Base-by-base conservation (phyloP, 2,329 filamentous ascomycete genomes). In the Neurospora sp. region DNA sequence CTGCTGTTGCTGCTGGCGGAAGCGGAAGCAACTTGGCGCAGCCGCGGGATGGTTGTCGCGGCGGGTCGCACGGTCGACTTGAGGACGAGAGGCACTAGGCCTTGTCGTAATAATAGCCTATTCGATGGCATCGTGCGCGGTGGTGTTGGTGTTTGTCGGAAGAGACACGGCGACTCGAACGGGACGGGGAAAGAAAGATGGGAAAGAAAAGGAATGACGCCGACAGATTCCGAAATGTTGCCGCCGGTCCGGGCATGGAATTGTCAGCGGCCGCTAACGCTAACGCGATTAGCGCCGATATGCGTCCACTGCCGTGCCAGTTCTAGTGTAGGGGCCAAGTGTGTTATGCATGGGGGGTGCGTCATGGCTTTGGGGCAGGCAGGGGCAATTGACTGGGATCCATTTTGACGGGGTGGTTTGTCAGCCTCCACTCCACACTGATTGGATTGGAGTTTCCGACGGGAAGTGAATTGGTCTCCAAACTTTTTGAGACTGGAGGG, bases 11-110 rank as follows among this genome's bases (percentile, higher is more conserved):
- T 57, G 15, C 43, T 52, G 65, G 40, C 8, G 28, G 70, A 23
- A 57, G 75, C 73, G 68, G 73, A 71, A 71, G 76, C 75, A 68
- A 76, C 70, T 70, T 76, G 74, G 66, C 74, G 70, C 39, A 76
- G 38, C 23, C 71, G 72, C 68, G 71, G 69, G 66, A 70, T 69
- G 66, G 70, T 69, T n/a, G 74, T 17, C 62, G 72, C 68, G n/a
- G 68, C 19, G 65, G 70, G 40, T 23, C 71, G 74, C 6, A 68
- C n/a, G 11, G 72, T 62, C 52, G 52, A 10, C 66, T 67, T 69
- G 37, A 72, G 68, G 10, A 71, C 43, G 2, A 74, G 71, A 67
- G 74, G 75, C 72, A 71, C 70, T n/a, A 75, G 19, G 68, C 74
- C 74, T 57, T 74, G 72, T 62, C 28, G 52, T 62, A 62, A 17